These are phyloP conservation scores for Conticribra weissflogii DNA, from an alignment of 108 stramenopile genomes.

Conservation along the genomic window DNA sequence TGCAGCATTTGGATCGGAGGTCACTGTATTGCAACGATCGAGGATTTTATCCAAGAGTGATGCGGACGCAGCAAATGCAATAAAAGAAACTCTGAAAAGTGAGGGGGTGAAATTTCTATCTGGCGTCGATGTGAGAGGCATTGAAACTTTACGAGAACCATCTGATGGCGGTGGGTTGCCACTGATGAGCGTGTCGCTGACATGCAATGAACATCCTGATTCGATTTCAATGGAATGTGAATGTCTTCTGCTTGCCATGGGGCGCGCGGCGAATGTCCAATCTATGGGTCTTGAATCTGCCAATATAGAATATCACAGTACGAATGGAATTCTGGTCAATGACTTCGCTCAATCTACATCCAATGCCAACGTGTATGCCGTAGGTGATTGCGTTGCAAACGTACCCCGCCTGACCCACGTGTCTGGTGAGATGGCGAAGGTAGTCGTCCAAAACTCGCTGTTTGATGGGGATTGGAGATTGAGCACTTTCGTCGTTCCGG, in stretches of 20 bases:
- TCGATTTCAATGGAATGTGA: conserved; percentile 67
- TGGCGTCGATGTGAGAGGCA: conserved; percentile 38
- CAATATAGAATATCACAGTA: conserved; percentile 75
- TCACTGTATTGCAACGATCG: conserved; percentile 77
- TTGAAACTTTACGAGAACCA: conserved; percentile 56
- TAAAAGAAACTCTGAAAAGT: conserved; percentile 64
- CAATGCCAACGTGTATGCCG: conserved; percentile 89
- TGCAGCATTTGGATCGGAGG: conserved; percentile 91
- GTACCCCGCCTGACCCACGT: conserved; percentile 90
- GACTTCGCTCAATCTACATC: conserved; percentile 81
- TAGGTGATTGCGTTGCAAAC: conserved; percentile 91
- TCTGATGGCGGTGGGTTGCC: conserved; percentile 48
- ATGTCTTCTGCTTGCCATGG: conserved; percentile 88
- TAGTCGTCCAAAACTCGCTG: conserved; percentile 92
- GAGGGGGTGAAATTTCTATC: conserved; percentile 81
- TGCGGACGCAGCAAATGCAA: conserved; percentile 70
- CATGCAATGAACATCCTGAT: conserved; percentile 17
- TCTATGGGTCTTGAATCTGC: conserved; percentile 88
- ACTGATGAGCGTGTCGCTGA: conserved; percentile 64
- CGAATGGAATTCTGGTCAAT: conserved; percentile 84
- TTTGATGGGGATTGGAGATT: conserved; percentile 86
- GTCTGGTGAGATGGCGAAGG: conserved; percentile 93
- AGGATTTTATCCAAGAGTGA: conserved; percentile 70
- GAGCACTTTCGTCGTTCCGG: conserved; percentile 88
- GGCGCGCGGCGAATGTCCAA: conserved; percentile 90